These are phyloP conservation scores for Phlyctochytrium arcticum DNA, from an alignment of 192 early-diverging fungal genomes.

Conservation along the genomic window DNA sequence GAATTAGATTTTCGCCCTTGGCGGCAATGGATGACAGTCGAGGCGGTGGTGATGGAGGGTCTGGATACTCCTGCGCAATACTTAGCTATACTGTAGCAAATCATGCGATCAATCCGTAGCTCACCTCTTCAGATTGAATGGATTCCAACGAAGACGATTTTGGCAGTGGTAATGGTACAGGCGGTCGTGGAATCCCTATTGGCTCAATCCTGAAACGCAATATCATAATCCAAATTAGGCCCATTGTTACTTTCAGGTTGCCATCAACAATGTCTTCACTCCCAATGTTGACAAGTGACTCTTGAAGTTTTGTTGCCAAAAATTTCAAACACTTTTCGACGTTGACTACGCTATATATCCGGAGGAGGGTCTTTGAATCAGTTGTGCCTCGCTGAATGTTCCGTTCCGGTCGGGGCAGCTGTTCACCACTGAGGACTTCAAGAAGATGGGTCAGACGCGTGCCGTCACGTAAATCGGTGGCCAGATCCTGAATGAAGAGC, in stretches of 20 bases:
- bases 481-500: conserved; percentile 20
- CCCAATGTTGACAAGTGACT: conserved; percentile 23
- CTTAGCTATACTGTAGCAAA: too few relatives aligned
- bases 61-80: too few relatives aligned
- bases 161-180: too few relatives aligned
- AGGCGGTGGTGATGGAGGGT: too few relatives aligned
- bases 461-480: conserved; percentile 27
- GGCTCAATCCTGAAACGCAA: conserved; percentile 10
- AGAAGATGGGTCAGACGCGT: conserved; percentile 22
- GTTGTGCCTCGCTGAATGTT: neutral
- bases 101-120: too few relatives aligned
- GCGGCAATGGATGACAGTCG: too few relatives aligned
- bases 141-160: too few relatives aligned
- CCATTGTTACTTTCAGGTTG: conserved; percentile 31
- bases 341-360: conserved; percentile 32
- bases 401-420: conserved; percentile 16
- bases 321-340: conserved; percentile 32
- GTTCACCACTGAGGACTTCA: conserved; percentile 26
- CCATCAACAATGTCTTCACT: conserved; percentile 37
- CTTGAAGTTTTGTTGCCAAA: conserved; percentile 9
- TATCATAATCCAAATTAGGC: conserved; percentile 31
- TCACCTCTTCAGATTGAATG: too few relatives aligned
- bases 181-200: too few relatives aligned
- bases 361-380: conserved; percentile 2
- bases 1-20: too few relatives aligned